These are phyloP conservation scores for Phytophthora aleatoria DNA, from an alignment of 352 stramenopile species.

Conservation along the genomic window DNA sequence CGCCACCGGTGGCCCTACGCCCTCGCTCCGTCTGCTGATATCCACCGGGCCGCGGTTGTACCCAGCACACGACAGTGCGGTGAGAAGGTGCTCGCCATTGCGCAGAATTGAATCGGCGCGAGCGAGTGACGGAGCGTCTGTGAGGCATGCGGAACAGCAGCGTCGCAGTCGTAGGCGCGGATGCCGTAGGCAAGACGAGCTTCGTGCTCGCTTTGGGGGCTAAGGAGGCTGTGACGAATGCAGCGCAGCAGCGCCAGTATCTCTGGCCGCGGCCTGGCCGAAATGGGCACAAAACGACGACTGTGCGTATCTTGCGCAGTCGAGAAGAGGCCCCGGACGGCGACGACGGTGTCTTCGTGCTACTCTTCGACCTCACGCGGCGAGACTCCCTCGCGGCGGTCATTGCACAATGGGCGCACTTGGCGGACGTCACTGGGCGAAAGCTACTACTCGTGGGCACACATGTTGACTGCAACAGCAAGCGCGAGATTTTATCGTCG, in stretches of 20 bases:
- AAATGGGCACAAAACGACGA: slow-evolving; percentile 17
- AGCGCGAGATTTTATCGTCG: slow-evolving; percentile 43
- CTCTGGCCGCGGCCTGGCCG: slow-evolving; percentile 24
- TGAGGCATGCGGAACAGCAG: slow-evolving; percentile 29
- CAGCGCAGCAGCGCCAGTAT: slow-evolving; percentile 15
- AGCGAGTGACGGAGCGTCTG: neutral
- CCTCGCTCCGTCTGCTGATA: slow-evolving; percentile 19
- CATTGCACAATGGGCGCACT: slow-evolving; percentile 48
- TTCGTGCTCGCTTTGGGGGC: slow-evolving; percentile 58
- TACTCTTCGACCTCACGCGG: slow-evolving; percentile 60
- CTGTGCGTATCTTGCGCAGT: slow-evolving; percentile 24
- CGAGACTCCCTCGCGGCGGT: slow-evolving; percentile 44
- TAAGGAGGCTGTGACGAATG: slow-evolving; percentile 11
- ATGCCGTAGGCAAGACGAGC: slow-evolving; percentile 52
- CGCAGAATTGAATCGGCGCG: slow-evolving; percentile 15
- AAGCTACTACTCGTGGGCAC: slow-evolving; percentile 60
- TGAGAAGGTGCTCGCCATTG: slow-evolving; percentile 4
- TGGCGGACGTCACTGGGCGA: slow-evolving; percentile 24
- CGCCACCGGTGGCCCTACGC: slow-evolving; percentile 7
- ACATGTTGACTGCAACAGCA: slow-evolving; percentile 44
- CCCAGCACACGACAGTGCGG: slow-evolving; percentile 17
- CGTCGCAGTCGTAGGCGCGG: slow-evolving; percentile 46
- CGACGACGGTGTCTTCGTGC: slow-evolving; percentile 41
- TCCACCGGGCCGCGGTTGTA: slow-evolving; percentile 15
- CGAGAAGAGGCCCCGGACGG: slow-evolving; percentile 18